Conservation (phyloP, 164 flowering plant species). For the Santalum album region DNA sequence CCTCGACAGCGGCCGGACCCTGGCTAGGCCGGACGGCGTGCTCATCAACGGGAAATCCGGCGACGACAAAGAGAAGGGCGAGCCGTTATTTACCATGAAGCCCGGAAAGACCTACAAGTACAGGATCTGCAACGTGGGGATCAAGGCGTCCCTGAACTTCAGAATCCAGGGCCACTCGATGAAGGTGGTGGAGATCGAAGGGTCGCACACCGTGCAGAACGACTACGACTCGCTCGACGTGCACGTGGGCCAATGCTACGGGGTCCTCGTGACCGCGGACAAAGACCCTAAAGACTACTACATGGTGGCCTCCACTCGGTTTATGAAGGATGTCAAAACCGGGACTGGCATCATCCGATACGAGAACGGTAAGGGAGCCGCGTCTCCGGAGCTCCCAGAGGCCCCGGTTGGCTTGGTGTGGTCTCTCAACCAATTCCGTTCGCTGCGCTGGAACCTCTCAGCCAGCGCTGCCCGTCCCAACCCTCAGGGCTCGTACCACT, state of each 20-base stretch:
- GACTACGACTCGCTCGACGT: conserved; percentile 1
- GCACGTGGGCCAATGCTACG: conserved; percentile 3
- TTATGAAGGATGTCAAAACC: not conserved
- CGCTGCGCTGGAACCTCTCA: not conserved
- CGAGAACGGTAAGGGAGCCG: not conserved
- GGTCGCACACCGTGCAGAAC: conserved; percentile 5
- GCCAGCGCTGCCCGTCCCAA: conserved; percentile 2
- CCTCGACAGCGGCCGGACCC: conserved; percentile 28
- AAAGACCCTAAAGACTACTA: not conserved
- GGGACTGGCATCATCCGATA: not conserved
- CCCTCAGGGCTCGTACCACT: conserved; percentile 4
- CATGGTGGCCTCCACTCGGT: conserved; percentile 3
- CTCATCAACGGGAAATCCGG: conserved; percentile 38
- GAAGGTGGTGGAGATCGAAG: conserved; percentile 7
- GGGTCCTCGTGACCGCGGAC: not conserved
- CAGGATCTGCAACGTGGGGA: conserved; percentile 5
- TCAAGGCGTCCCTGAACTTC: conserved; percentile 1
- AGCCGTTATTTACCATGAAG: conserved; percentile 43
- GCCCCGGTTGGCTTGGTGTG: conserved; percentile 5
- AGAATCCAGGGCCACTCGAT: conserved; percentile 5
- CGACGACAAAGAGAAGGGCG: conserved; percentile 11
- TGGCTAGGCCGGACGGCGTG: conserved; percentile 39
- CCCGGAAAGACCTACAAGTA: conserved; percentile 6
- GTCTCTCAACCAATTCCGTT: conserved; percentile 1
- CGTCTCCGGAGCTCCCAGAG: not conserved